These are phyloP conservation scores for Cercospora citrullina DNA, from an alignment of 2,329 filamentous ascomycete species.

Conservation along the genomic window DNA sequence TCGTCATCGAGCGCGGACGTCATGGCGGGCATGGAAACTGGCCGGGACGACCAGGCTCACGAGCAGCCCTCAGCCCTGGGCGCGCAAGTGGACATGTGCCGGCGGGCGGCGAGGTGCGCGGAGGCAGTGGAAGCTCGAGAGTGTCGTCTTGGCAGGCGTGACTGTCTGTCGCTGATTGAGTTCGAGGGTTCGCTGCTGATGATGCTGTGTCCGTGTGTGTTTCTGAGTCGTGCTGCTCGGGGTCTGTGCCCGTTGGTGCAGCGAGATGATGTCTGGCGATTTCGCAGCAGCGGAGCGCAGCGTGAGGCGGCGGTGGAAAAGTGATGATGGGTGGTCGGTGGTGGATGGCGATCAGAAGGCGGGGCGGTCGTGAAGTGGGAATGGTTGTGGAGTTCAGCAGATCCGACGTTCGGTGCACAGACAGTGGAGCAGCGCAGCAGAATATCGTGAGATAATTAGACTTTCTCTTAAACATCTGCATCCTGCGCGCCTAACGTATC, in stretches of 20 bases:
- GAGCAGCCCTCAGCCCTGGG: constrained; percentile 9
- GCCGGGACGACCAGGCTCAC: constrained; percentile 18
- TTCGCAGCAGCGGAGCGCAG: not conserved
- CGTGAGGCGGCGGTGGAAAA: not conserved
- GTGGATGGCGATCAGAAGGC: not conserved
- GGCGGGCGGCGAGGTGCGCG: not conserved
- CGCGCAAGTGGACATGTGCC: constrained; percentile 3
- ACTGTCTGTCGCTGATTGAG: constrained; percentile 2
- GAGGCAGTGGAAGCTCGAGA: not conserved
- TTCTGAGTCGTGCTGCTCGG: not conserved
- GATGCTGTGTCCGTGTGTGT: not conserved
- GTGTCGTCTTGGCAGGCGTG: not conserved
- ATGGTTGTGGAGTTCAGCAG: not conserved
- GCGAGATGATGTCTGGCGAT: not conserved
- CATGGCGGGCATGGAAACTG: constrained; percentile 33
- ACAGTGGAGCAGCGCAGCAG: not conserved
- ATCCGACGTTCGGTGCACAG: not conserved
- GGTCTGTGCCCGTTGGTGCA: not conserved
- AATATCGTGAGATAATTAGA: not conserved
- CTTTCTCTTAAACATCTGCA: not conserved
- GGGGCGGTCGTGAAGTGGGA: not conserved
- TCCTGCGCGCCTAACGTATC: not conserved
- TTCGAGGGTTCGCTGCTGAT: not conserved
- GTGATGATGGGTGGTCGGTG: not conserved
- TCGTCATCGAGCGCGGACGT: constrained; percentile 44